Percentiles rank a stretch among this genome's conserved stretches.
Evolutionary conservation across 192 early-diverging fungal genomes (phyloP).

Genomic region (Coemansia sp.): DNA sequence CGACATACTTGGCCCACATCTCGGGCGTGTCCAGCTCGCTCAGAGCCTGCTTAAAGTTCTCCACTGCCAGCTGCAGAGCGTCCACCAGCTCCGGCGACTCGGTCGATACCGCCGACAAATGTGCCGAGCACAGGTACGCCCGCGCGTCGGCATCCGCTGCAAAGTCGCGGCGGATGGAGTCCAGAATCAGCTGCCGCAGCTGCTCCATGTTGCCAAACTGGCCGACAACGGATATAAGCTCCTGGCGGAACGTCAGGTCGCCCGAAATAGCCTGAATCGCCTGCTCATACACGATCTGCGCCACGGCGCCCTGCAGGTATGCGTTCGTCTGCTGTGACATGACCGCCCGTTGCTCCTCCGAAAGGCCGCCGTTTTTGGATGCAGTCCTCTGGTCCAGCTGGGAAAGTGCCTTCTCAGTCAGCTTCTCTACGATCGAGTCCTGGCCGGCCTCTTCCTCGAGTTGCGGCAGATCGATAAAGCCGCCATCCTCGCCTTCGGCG

Average conservation of each 20-base stretch:
- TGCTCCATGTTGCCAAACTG: constrained; percentile 53
- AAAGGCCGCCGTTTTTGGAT: constrained; percentile 20
- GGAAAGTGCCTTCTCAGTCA: constrained; percentile 43
- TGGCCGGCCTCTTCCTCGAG: constrained; percentile 58
- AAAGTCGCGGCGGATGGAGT: constrained; percentile 36
- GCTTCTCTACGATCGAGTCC: constrained; percentile 27
- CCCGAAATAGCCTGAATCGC: constrained; percentile 74
- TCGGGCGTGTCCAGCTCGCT: constrained; percentile 38
- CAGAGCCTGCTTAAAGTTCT: constrained; percentile 54
- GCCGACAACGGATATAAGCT: constrained; percentile 65
- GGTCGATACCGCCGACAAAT: constrained; percentile 56
- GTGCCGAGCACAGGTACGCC: constrained; percentile 58
- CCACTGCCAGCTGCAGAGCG: constrained; percentile 42
- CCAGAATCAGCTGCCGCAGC: constrained; percentile 10
- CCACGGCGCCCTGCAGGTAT: constrained; percentile 71
- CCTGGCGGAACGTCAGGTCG: constrained; percentile 71
- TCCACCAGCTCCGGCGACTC: constrained; percentile 60
- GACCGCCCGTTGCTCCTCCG: constrained; percentile 46
- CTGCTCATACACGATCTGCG: constrained; percentile 73
- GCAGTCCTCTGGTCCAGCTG: constrained; percentile 20
- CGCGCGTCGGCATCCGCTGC: constrained; percentile 23
- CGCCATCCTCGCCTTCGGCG: constrained; percentile 36
- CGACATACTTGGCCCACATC: constrained; percentile 64
- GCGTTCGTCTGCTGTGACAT: constrained; percentile 55
- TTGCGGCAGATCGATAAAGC: constrained; percentile 57